phyloP scores from a whole-genome alignment of 768 basidiomycete species.

The Lactifluus piperatus region DNA sequence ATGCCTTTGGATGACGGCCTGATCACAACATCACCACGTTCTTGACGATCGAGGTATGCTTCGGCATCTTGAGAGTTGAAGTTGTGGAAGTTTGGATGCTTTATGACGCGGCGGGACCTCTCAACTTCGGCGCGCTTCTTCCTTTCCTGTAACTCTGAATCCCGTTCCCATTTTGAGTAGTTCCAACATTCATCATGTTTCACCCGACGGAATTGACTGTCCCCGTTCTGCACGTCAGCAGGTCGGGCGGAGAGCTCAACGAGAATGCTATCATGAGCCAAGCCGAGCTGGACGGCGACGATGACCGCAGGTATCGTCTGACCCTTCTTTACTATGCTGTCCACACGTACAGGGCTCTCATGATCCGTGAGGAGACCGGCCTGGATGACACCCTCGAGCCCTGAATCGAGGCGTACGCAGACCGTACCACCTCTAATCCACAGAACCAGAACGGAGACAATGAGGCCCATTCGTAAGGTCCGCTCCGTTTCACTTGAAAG shows the following conservation, averaged over 20 bases:
- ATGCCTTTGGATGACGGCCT: conserved; percentile 91
- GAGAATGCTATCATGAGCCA: conserved; percentile 51
- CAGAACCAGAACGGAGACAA: conserved; percentile 66
- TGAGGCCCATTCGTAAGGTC: conserved; percentile 70
- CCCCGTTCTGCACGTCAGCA: conserved; percentile 51
- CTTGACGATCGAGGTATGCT: conserved; percentile 78
- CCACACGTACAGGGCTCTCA: conserved; percentile 25
- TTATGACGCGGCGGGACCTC: conserved; percentile 76
- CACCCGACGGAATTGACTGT: conserved; percentile 52
- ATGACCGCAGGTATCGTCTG: conserved; percentile 77
- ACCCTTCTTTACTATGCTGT: conserved; percentile 58
- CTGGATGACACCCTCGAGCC: conserved; percentile 76
- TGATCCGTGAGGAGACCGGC: conserved; percentile 48
- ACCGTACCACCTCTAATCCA: conserved; percentile 46
- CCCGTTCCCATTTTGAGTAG: conserved; percentile 50
- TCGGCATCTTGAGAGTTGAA: conserved; percentile 89
- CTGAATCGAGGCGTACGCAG: conserved; percentile 80
- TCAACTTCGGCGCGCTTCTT: conserved; percentile 84
- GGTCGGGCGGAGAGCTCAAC: conserved; percentile 71
- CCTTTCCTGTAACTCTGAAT: conserved; percentile 62
- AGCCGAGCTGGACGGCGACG: conserved; percentile 56
- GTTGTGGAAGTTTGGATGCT: conserved; percentile 97
- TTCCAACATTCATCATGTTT: conserved; percentile 59
- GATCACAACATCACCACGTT: conserved; percentile 93
- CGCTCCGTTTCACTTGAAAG: conserved; percentile 83